These are phyloP conservation scores for Odonthalia washingtoniensis DNA, from an alignment of 31 red algal genomes.

Conservation along the genomic window DNA sequence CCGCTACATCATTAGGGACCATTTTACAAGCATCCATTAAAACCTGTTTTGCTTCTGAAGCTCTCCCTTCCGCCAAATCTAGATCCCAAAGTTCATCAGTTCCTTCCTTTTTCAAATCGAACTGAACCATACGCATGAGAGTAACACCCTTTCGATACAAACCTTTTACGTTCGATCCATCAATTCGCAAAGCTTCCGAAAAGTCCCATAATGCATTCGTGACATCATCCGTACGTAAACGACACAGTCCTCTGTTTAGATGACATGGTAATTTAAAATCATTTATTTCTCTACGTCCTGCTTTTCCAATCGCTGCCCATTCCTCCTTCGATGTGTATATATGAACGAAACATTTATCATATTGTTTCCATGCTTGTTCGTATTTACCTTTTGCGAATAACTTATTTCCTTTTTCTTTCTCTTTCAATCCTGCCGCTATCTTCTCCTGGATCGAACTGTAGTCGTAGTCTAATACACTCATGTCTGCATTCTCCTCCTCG, in stretches of 20 bases:
- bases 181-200: constrained; percentile 84
- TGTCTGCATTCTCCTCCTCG: constrained; percentile 69
- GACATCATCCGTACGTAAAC: constrained; percentile 61
- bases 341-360: constrained; percentile 84
- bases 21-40: constrained; percentile 47
- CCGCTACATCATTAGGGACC: constrained; percentile 43
- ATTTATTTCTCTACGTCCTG: constrained; percentile 63
- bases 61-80: constrained; percentile 58
- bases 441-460: constrained; percentile 71
- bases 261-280: constrained; percentile 87
- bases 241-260: constrained; percentile 85
- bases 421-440: constrained; percentile 55
- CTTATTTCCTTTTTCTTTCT: constrained; percentile 82
- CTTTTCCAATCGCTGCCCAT: constrained; percentile 75
- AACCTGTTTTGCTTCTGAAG: constrained; percentile 49
- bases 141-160: constrained; percentile 66
- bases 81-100: constrained; percentile 81
- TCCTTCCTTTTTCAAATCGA: constrained; percentile 76
- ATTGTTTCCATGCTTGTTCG: constrained; percentile 78
- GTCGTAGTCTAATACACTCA: constrained; percentile 73
- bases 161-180: constrained; percentile 69
- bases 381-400: constrained; percentile 69
- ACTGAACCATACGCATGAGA: constrained; percentile 45
- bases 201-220: constrained; percentile 91
- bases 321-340: constrained; percentile 87